Evolutionary conservation across 169 alveolate genomes (phyloP).

Genomic region (Plasmodium gaboni): DNA sequence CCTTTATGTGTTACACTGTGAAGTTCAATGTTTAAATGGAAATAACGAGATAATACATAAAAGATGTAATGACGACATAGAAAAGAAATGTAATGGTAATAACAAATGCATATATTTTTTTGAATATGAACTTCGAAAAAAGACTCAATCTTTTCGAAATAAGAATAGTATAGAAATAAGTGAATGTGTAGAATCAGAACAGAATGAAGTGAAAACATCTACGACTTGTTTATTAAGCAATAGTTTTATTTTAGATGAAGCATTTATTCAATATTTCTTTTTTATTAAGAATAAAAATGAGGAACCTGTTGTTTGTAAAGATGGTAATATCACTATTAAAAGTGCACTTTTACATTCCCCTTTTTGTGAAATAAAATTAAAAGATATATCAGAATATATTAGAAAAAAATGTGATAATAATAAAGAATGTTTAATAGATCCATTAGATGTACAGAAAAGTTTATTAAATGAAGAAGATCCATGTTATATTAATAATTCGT

Average conservation of each 20-base stretch:
- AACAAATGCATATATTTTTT: constrained; percentile 28
- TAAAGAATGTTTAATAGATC: constrained; percentile 30
- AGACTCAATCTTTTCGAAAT: neutral
- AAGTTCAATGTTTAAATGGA: constrained; percentile 26
- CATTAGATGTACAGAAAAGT: constrained; percentile 8
- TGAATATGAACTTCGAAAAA: constrained; percentile 11
- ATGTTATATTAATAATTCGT: constrained; percentile 29
- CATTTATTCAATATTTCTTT: constrained; percentile 21
- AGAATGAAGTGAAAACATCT: constrained; percentile 31
- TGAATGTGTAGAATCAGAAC: constrained; percentile 41
- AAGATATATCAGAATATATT: constrained; percentile 19
- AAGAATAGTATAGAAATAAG: constrained; percentile 22
- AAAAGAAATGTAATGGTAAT: constrained; percentile 23
- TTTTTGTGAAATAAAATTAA: constrained; percentile 13
- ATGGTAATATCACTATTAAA: constrained; percentile 11
- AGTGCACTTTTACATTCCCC: constrained; percentile 48
- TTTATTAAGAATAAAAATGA: constrained; percentile 45
- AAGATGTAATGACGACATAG: constrained; percentile 25
- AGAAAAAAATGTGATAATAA: constrained; percentile 22
- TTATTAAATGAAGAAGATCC: constrained; percentile 14
- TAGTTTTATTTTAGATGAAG: constrained; percentile 26
- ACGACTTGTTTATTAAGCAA: constrained; percentile 27
- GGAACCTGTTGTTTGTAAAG: constrained; percentile 30
- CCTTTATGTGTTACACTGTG: constrained; percentile 44
- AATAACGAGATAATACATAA: constrained; percentile 22